Conservation (phyloP, 768 basidiomycete genomes). For the Lactarius quietus region DNA sequence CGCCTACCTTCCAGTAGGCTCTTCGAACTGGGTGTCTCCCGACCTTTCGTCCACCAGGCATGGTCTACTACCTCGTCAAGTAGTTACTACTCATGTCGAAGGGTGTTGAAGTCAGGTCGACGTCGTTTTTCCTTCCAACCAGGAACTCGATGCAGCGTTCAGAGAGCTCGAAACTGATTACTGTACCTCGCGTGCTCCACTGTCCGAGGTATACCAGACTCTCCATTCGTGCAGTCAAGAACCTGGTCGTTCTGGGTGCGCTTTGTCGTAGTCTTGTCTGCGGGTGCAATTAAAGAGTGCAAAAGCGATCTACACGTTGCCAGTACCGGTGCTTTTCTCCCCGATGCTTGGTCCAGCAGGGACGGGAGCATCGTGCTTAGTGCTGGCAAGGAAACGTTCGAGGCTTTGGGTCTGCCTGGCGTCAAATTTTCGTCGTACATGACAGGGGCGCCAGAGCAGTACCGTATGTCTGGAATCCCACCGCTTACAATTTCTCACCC, state of each 20-base stretch:
- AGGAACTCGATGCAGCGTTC: constrained; percentile 39
- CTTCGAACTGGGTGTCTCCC: constrained; percentile 7
- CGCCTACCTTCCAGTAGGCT: constrained; percentile 20
- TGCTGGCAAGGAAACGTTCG: constrained; percentile 55
- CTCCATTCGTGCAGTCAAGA: constrained; percentile 34
- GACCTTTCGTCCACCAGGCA: constrained; percentile 27
- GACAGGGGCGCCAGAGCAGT: constrained; percentile 43
- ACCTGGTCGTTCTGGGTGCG: constrained; percentile 19
- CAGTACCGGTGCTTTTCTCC: constrained; percentile 32
- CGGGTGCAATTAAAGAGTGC: background rate
- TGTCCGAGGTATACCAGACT: constrained; percentile 43
- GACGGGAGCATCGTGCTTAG: constrained; percentile 57
- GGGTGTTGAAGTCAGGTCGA: constrained; percentile 47
- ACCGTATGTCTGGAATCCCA: constrained; percentile 29
- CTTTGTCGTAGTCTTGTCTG: constrained; percentile 21
- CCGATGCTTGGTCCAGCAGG: constrained; percentile 64
- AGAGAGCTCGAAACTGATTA: constrained; percentile 43
- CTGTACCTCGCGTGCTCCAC: constrained; percentile 40
- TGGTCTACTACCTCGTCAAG: background rate
- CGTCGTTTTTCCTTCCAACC: constrained; percentile 51
- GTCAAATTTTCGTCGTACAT: constrained; percentile 45
- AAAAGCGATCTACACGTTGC: constrained; percentile 14
- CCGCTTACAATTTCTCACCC: constrained; percentile 37
- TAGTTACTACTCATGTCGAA: constrained; percentile 1
- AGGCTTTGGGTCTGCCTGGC: constrained; percentile 59